Evolutionary conservation across 306 rosid genomes (phyloP), one percentile per base, ranked within the genome.

Genomic region (Oemleria cerasiformis): DNA sequence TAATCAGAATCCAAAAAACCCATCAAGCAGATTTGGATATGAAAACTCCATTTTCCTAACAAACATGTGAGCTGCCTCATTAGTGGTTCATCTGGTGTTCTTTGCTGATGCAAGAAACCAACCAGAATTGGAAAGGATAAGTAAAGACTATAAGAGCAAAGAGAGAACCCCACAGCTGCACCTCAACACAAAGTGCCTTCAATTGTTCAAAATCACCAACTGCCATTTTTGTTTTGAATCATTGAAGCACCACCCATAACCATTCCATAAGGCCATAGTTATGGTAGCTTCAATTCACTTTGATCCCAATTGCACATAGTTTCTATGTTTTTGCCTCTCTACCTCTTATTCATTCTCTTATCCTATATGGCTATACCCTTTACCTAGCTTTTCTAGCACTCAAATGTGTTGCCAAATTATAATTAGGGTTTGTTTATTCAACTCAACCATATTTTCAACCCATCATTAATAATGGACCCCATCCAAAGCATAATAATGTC

Each of bases 31-130:
- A 19, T 8, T 14, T 20, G 21, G 12, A 20, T 47, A 30, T 51
- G 73, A 55, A 5, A 69, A 69, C 63, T 54, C 53, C 73, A 55
- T 69, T 55, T 49, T 51, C 51, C 64, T 69, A 15, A 69, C 51
- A 20, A 4, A 21, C 73, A 21, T 16, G 42, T 41, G 73, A 54
- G 53, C 23, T 69, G 73, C 73, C 38, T 12, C 64, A 8, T 17
- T 14, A 14, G 12, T 38, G 38, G 67, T 42, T 61, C 66, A 34
- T 16, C 14, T 59, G 2, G 64, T 34, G 64, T 5, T 12, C 2
- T 30, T 30, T 34, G 42, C 64, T 34, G 64, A 59, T 59, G 19
- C 15, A 41, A 30, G 42, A 16, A 59, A 2, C 64, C 64, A 59
- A 59, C 42, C 64, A 14, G 39, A 34, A 59, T 14, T 59, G 6